Base-by-base conservation (phyloP, 345 rosid species). In the Noccaea bulbosa region DNA sequence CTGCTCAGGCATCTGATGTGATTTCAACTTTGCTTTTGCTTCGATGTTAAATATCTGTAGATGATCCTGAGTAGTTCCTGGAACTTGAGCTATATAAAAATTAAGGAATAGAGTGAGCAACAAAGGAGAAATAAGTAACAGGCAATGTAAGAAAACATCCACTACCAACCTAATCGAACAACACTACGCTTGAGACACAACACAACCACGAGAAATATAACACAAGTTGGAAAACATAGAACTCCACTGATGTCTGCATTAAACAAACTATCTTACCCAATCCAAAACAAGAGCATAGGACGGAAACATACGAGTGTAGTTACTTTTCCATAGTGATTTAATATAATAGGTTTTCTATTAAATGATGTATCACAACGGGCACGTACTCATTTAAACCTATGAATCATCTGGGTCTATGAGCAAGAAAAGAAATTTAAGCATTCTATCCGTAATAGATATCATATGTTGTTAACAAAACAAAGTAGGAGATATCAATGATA, bases 1-100 rank as follows among this genome's bases (percentile, higher is more conserved):
- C 88, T 90, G 98, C 89, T 95, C 99, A 48, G 96, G 90, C 99
- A 95, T 95, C 83, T 92, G 99, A 82, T 92, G 87, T 9, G 97
- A 95, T 62, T 95, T 95, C 80, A 95, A 81, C 83, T 95, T 95
- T 20, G 98, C 81, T 76, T 95, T 95, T 85, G 88, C 75, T 88
- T 95, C 99, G 41, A 95, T 92, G 77, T 95, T 95, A 81, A 95
- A 95, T 83, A 95, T 92, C 81, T 95, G 99, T 51, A 95, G 82
- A 81, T 95, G 99, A 83, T 92, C 99, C 83, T 92, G 97, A 57
- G 93, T 86, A 17, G 98, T 92, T 81, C 99, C 99, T 34, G 94
- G 88, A 65, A 92, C 86, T 95, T 92, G 98, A 50, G 99, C 99
- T 95, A 67, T 71, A 83, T 5, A 32, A 38, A 62, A 51, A 24